Conservation (phyloP, 805 yeast genomes). For the Schizosaccharomyces octosporus region DNA sequence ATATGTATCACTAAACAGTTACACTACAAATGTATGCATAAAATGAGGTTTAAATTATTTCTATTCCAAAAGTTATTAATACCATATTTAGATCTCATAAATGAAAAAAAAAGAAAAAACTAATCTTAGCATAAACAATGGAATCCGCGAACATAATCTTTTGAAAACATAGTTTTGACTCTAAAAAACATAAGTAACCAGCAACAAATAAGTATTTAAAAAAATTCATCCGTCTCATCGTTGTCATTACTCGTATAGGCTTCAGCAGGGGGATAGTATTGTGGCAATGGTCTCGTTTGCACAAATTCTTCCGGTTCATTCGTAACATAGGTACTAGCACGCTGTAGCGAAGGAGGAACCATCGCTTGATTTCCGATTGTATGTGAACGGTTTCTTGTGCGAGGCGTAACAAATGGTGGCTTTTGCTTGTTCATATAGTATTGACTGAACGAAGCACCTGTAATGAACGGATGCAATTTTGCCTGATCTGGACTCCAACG, state of each 20-base stretch:
- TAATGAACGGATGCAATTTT: slow-evolving; percentile 67
- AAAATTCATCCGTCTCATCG: neutral
- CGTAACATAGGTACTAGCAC: neutral
- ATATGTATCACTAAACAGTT: too few relatives aligned
- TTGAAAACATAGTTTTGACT: too few relatives aligned
- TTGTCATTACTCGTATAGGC: neutral
- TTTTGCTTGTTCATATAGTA: neutral
- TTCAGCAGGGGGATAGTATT: neutral
- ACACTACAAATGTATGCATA: too few relatives aligned
- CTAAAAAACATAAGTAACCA: too few relatives aligned
- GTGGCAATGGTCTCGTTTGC: neutral
- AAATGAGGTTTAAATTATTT: too few relatives aligned
- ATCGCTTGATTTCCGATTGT: neutral
- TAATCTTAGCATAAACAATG: too few relatives aligned
- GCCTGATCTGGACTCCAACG: slow-evolving; percentile 97
- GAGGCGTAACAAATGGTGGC: neutral
- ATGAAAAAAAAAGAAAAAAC: too few relatives aligned
- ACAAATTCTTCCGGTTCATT: neutral
- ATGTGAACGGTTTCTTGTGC: slow-evolving; percentile 1
- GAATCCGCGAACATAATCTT: too few relatives aligned
- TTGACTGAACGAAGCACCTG: slow-evolving; percentile 10
- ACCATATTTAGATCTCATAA: too few relatives aligned
- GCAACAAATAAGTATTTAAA: neutral
- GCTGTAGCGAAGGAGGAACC: neutral
- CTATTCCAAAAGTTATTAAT: too few relatives aligned